These are phyloP conservation scores for Eucommia ulmoides DNA, from an alignment of 257 asterid genomes.

Conservation along the genomic window DNA sequence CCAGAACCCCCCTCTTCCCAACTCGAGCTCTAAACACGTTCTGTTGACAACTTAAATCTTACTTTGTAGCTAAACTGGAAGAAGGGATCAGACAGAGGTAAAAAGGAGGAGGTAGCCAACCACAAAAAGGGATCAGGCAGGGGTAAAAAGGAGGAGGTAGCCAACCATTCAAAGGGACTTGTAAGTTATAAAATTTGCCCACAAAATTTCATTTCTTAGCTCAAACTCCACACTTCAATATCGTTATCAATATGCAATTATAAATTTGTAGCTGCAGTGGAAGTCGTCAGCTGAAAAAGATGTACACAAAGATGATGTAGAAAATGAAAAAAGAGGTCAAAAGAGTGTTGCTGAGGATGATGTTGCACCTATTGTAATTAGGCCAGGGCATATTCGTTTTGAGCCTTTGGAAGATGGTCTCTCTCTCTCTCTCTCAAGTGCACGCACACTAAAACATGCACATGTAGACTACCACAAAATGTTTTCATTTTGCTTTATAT, in stretches of 20 bases:
- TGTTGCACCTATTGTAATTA: slow-evolving; percentile 59
- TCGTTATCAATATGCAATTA: slow-evolving; percentile 12
- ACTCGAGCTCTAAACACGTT: slow-evolving; percentile 1
- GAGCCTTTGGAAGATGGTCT: slow-evolving; percentile 73
- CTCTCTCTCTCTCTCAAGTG: slow-evolving; percentile 3
- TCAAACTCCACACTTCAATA: no score
- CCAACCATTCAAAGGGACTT: background rate
- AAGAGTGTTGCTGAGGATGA: slow-evolving; percentile 31
- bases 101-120: slow-evolving; percentile 25
- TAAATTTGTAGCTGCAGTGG: slow-evolving; percentile 52
- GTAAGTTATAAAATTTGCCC: background rate
- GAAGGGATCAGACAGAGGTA: slow-evolving; percentile 39
- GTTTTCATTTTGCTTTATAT: no score
- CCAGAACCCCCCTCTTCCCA: background rate
- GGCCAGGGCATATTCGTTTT: slow-evolving; percentile 97
- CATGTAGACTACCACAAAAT: background rate
- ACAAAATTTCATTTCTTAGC: background rate
- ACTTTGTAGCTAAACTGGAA: slow-evolving; percentile 60
- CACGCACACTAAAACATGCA: background rate
- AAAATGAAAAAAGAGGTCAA: slow-evolving; percentile 19
- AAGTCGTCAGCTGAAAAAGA: slow-evolving; percentile 38
- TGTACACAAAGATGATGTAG: slow-evolving; percentile 19
- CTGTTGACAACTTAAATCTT: slow-evolving; percentile 12
- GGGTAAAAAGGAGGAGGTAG: background rate
- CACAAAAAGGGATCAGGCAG: slow-evolving; percentile 39